Conservation (phyloP, 2,329 filamentous ascomycete species). For the Cercospora citrullina region DNA sequence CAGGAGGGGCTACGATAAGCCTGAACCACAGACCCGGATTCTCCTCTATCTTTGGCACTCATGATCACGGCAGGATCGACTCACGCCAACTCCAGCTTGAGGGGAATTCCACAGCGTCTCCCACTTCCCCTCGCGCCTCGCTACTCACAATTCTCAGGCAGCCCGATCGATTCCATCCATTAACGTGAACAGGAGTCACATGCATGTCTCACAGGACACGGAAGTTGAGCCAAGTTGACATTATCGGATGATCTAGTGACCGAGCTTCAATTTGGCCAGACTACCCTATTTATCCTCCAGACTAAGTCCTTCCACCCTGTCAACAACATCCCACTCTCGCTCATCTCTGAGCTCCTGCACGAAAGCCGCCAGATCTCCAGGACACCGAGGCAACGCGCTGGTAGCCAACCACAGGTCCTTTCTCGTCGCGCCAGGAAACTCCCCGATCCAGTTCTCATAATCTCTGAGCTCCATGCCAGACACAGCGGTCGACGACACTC, state of each 20-base stretch:
- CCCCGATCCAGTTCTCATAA: slow-evolving; percentile 26
- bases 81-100: neutral
- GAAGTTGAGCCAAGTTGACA: neutral
- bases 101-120: neutral
- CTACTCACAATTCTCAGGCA: neutral
- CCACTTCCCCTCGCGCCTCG: neutral
- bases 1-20: slow-evolving; percentile 9
- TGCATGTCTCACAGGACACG: neutral
- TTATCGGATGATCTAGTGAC: neutral
- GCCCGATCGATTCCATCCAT: neutral
- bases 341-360: neutral
- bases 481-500: slow-evolving; percentile 11
- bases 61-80: neutral
- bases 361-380: slow-evolving; percentile 6
- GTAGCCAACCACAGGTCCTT: slow-evolving; percentile 12
- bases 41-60: slow-evolving; percentile 2
- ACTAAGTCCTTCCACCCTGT: neutral
- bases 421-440: slow-evolving; percentile 16
- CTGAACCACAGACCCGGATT: neutral
- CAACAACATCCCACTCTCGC: slow-evolving; percentile 3
- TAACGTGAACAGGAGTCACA: neutral
- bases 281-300: neutral
- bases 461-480: slow-evolving; percentile 17
- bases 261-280: neutral
- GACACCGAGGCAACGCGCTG: slow-evolving; percentile 10